A percentile compares a stretch with the other conserved stretches of the same genome.
These are phyloP conservation scores for Trypanosoma vivax DNA, from an alignment of 208 protist species.

Conservation along the genomic window DNA sequence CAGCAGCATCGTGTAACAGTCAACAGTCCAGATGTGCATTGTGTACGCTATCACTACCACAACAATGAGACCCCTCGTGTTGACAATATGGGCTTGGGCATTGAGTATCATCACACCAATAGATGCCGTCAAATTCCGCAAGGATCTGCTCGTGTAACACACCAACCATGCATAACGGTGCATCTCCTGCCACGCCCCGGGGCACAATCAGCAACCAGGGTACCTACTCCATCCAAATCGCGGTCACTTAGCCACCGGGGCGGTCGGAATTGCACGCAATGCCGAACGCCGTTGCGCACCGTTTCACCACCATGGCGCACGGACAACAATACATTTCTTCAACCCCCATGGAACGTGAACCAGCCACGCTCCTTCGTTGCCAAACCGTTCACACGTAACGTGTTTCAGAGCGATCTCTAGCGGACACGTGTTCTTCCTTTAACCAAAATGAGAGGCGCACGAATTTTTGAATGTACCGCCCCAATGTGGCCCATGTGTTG, in stretches of 20 bases:
- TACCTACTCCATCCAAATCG: background rate
- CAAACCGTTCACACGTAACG: conserved; percentile 2
- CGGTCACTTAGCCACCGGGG: conserved; percentile 6
- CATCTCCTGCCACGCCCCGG: conserved; percentile 4
- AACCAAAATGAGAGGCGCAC: too few relatives aligned
- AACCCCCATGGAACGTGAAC: conserved; percentile 47
- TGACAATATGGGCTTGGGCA: background rate
- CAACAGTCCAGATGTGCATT: background rate
- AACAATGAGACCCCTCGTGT: background rate
- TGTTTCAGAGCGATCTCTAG: background rate
- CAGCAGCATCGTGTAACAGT: conserved; percentile 19
- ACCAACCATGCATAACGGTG: conserved; percentile 24
- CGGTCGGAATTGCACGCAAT: background rate
- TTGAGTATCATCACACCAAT: background rate
- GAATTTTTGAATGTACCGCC: too few relatives aligned
- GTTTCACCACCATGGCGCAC: conserved; percentile 66
- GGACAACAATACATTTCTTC: conserved; percentile 53
- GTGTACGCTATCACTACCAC: conserved; percentile 5
- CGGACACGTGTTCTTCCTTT: too few relatives aligned
- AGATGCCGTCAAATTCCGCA: background rate
- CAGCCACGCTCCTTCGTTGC: conserved; percentile 34
- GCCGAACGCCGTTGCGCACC: conserved; percentile 14
- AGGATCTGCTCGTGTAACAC: background rate
- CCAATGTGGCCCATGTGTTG: too few relatives aligned
- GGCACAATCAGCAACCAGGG: background rate